phyloP scores from a whole-genome alignment of 2,329 filamentous ascomycete species.

The Aureobasidium namibiae region DNA sequence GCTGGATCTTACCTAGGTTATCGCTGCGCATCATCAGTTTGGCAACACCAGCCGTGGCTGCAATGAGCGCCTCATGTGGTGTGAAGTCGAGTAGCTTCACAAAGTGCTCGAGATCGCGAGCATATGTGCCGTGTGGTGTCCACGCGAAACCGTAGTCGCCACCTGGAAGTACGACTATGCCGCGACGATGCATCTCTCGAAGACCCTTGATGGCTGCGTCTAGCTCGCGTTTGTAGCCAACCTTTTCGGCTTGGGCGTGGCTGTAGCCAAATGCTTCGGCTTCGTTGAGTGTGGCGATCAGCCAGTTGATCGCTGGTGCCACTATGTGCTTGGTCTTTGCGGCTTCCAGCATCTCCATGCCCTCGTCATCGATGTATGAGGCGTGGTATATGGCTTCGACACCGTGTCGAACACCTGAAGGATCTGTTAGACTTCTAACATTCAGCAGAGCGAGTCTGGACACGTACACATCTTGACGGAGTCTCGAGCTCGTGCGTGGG shows the following conservation, averaged over 20 bases:
- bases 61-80: conserved; percentile 36
- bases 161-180: conserved; percentile 39
- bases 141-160: conserved; percentile 42
- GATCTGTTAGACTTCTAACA: neutral
- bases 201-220: conserved; percentile 32
- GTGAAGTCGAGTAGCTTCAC: conserved; percentile 39
- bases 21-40: conserved; percentile 35
- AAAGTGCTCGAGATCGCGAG: conserved; percentile 40
- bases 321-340: conserved; percentile 34
- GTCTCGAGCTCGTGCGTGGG: conserved; percentile 38
- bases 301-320: conserved; percentile 38
- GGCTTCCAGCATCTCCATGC: conserved; percentile 34
- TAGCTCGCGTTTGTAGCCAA: conserved; percentile 37
- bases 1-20: conserved; percentile 35
- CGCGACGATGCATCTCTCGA: conserved; percentile 38
- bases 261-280: conserved; percentile 36
- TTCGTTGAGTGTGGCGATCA: conserved; percentile 32
- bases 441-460: conserved; percentile 14
- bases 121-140: conserved; percentile 43
- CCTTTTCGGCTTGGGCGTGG: conserved; percentile 35
- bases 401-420: conserved; percentile 23
- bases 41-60: conserved; percentile 34
- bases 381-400: conserved; percentile 44
- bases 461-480: conserved; percentile 34
- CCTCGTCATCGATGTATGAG: conserved; percentile 36